Evolutionary conservation across 2,329 filamentous ascomycete species (phyloP).

Genomic region (Ascochyta rabiei): DNA sequence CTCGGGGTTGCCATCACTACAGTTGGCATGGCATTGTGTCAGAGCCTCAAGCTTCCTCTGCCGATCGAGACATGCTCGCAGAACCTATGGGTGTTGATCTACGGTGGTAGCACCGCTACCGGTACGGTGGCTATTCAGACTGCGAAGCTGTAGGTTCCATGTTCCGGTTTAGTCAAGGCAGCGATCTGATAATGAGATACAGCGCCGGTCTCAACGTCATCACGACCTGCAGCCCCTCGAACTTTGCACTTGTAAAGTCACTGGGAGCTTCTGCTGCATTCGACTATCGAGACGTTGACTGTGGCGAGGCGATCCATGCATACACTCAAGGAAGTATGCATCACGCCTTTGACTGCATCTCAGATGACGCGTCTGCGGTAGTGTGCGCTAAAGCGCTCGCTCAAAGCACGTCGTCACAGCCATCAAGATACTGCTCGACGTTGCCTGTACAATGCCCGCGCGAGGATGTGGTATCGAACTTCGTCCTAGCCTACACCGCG

Average conservation of each 20-base stretch:
- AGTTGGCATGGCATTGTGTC: conserved; percentile 54
- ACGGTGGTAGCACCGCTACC: conserved; percentile 56
- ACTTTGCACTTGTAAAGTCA: neutral
- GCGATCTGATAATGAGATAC: neutral
- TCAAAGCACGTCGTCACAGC: neutral
- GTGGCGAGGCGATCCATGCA: neutral
- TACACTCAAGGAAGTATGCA: neutral
- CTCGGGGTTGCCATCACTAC: conserved; percentile 57
- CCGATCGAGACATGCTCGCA: conserved; percentile 47
- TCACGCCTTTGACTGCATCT: neutral
- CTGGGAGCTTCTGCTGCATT: neutral
- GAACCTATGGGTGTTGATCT: conserved; percentile 51
- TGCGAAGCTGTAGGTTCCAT: conserved; percentile 44
- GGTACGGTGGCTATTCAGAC: conserved; percentile 57
- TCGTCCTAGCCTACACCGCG: neutral
- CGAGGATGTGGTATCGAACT: neutral
- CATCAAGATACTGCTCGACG: neutral
- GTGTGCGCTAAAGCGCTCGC: neutral
- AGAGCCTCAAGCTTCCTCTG: conserved; percentile 47
- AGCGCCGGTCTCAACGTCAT: neutral
- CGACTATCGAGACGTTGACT: neutral
- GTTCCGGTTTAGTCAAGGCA: too few species aligned
- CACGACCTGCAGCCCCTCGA: neutral
- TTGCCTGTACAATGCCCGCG: neutral
- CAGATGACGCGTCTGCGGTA: neutral